Evolutionary conservation across 768 basidiomycete species (phyloP).

Genomic region (Megacollybia marginata): DNA sequence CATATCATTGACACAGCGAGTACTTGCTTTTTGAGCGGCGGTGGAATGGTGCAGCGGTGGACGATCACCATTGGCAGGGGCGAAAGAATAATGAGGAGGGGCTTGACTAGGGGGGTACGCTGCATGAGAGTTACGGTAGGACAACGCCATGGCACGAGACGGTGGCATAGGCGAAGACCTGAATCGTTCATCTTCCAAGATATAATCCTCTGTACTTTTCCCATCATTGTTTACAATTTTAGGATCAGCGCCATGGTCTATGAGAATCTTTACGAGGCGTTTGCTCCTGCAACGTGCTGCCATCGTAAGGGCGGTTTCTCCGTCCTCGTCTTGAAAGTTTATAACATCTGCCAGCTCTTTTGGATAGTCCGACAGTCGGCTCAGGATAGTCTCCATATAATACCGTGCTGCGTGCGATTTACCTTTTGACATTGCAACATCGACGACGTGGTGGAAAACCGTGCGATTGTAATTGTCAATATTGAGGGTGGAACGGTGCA

Average conservation of each 20-base stretch:
- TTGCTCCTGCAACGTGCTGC: slow-evolving; percentile 94
- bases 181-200: slow-evolving; percentile 96
- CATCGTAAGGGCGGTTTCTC: slow-evolving; percentile 95
- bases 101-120: slow-evolving; percentile 43
- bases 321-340: slow-evolving; percentile 98
- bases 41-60: slow-evolving; percentile 80
- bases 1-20: slow-evolving; percentile 78
- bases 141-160: slow-evolving; percentile 59
- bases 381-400: slow-evolving; percentile 96
- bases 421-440: slow-evolving; percentile 94
- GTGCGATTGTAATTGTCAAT: slow-evolving; percentile 98
- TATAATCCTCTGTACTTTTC: slow-evolving; percentile 97
- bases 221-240: slow-evolving; percentile 92
- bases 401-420: slow-evolving; percentile 97
- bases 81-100: slow-evolving; percentile 33
- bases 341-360: slow-evolving; percentile 96
- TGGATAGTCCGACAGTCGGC: slow-evolving; percentile 84
- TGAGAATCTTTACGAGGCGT: slow-evolving; percentile 88
- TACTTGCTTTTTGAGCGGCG: slow-evolving; percentile 80
- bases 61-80: slow-evolving; percentile 48
- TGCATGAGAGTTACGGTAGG: slow-evolving; percentile 65
- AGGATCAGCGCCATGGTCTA: slow-evolving; percentile 95
- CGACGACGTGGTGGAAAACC: slow-evolving; percentile 96
- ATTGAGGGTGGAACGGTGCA: slow-evolving; percentile 97
- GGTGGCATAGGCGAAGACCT: slow-evolving; percentile 81